These are phyloP conservation scores for Irpex sp. DNA, from an alignment of 1,284 basidiomycete species.

Conservation along the genomic window DNA sequence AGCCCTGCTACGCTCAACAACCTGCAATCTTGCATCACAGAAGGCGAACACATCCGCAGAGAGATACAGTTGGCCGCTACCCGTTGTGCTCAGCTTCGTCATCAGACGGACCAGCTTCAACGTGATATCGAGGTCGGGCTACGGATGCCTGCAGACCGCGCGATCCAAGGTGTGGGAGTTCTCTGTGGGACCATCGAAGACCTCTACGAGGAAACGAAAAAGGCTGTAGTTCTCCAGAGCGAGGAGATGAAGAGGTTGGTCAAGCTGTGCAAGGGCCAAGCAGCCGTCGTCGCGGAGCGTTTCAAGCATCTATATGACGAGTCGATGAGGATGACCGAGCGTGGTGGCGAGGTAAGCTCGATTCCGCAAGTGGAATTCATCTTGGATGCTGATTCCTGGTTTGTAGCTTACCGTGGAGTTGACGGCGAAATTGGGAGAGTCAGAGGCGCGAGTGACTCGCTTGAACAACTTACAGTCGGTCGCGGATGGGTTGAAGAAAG, in stretches of 20 bases:
- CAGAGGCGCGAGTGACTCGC: not conserved
- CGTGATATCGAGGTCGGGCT: not conserved
- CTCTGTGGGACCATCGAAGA: slow-evolving; percentile 5
- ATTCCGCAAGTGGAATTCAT: not conserved
- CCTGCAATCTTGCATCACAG: not conserved
- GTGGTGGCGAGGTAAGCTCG: not conserved
- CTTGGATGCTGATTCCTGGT: not conserved
- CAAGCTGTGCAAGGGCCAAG: slow-evolving; percentile 1
- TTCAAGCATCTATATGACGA: not conserved
- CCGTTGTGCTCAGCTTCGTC: not conserved
- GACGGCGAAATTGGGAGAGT: not conserved
- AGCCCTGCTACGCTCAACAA: not conserved
- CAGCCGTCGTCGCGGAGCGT: not conserved
- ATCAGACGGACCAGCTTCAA: not conserved
- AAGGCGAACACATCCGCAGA: slow-evolving; percentile 4
- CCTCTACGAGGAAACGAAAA: slow-evolving; percentile 1
- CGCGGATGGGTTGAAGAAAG: not conserved
- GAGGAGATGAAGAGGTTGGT: not conserved
- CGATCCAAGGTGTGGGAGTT: not conserved
- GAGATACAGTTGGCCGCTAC: not conserved
- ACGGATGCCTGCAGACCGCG: not conserved
- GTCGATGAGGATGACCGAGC: not conserved
- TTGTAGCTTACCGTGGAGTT: not conserved
- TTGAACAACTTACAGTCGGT: not conserved
- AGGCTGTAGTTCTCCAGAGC: not conserved